Conservation (phyloP, 2,329 filamentous ascomycete species). For the Orbilia ellipsospora region DNA sequence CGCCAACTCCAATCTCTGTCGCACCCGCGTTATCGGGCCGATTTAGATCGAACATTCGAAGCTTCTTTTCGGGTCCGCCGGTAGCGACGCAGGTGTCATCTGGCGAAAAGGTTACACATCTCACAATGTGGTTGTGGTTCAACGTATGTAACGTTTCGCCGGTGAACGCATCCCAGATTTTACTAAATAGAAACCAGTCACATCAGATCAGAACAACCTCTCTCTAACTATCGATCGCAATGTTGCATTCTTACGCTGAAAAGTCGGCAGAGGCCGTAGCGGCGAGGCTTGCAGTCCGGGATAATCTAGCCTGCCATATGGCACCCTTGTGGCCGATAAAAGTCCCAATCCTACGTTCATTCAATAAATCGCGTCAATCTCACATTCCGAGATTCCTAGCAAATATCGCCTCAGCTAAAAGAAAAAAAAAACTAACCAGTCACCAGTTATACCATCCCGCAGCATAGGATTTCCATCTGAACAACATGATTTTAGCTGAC, state of each 20-base stretch:
- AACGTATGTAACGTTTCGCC: conserved; percentile 89
- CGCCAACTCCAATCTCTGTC: conserved; percentile 87
- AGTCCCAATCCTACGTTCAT: conserved; percentile 78
- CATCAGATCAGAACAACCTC: too few species aligned
- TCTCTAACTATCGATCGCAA: too few species aligned
- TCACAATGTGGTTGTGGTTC: conserved; percentile 93
- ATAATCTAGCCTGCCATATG: conserved; percentile 94
- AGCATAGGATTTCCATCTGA: conserved; percentile 98
- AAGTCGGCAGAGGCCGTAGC: conserved; percentile 97
- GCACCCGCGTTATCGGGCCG: conserved; percentile 65
- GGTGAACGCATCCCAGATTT: conserved; percentile 96
- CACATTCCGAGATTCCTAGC: conserved; percentile 31
- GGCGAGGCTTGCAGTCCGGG: conserved; percentile 84
- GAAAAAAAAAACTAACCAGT: conserved; percentile 73
- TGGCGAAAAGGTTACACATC: conserved; percentile 87
- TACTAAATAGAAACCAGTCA: conserved; percentile 67
- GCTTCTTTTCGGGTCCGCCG: conserved; percentile 94
- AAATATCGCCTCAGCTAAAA: not conserved
- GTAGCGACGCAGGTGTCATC: conserved; percentile 89
- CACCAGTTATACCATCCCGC: conserved; percentile 91
- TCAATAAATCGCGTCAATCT: conserved; percentile 23
- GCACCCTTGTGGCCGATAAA: conserved; percentile 98
- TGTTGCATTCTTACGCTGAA: conserved; percentile 74
- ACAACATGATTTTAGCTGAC: conserved; percentile 4
- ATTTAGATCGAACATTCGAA: conserved; percentile 89